Base-by-base conservation (phyloP, 2,329 filamentous ascomycete genomes). In the Colletotrichum sp. region DNA sequence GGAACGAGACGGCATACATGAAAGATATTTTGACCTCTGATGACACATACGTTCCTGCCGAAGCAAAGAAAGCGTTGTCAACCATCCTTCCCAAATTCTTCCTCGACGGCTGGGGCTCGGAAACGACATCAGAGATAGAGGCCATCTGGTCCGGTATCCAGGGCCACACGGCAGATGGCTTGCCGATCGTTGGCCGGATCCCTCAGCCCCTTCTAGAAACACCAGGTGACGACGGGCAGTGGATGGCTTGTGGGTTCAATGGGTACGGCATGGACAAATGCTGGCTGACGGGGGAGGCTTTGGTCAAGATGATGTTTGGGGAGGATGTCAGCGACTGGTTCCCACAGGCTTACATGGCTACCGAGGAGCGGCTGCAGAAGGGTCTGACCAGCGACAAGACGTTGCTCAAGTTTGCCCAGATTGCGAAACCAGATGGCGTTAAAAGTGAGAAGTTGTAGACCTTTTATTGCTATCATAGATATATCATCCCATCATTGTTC, bases 301-400 rank as follows among this genome's bases (percentile, higher is more conserved):
- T 83, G 49, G 80, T 77, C 0, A 79, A 78, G 8, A 81, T 81
- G 79, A 72, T 82, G 8, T 64, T 81, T 2, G 80, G 78, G 0
- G 77, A 80, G 15, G 79, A 76, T 0, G 81, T 79, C 6, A 76
- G 67, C 3, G 77, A 55, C 7, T 83, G 78, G 63, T 70, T 80
- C 44, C 79, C 79, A 1, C 77, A 78, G 10, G 75, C 67, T 8
- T 80, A 78, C 65, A 26, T 79, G n/a, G 65, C 75, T 1, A 78
- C 76, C 5, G 68, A 79, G n/a, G 78, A 79, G 44, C 36, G 76
- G 24, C 18, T 76, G 62, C 8, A 88, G 10, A 30, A 3, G 16
- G 44, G 28, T 8, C 62, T 72, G 4, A 72, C 69, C 7, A 18
- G 57, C 6, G 49, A 72, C 18, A 57, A 49, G 32, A 72, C 69